Evolutionary conservation across 2,329 filamentous ascomycete genomes (phyloP).

Genomic region (Colletotrichum truncatum): DNA sequence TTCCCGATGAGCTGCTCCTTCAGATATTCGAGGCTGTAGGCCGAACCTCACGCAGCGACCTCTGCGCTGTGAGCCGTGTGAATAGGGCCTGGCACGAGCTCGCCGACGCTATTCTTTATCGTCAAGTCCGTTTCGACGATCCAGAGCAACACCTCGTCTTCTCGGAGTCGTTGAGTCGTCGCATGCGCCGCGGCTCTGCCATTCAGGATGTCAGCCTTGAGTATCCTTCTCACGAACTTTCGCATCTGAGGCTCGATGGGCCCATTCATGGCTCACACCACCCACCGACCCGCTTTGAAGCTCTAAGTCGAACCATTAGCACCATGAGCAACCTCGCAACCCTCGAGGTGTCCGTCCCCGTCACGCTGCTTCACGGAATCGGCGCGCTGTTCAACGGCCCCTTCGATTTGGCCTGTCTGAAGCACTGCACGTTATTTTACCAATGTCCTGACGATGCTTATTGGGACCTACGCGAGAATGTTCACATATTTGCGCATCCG

Average conservation of each 20-base stretch:
- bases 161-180: conserved; percentile 54
- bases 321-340: conserved; percentile 60
- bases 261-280: conserved; percentile 44
- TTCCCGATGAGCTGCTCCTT: conserved; percentile 51
- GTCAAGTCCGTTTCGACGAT: conserved; percentile 54
- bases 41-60: conserved; percentile 44
- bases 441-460: conserved; percentile 53
- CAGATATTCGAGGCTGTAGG: conserved; percentile 49
- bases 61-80: conserved; percentile 53
- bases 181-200: conserved; percentile 56
- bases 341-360: conserved; percentile 55
- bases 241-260: conserved; percentile 49
- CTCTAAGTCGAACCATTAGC: conserved; percentile 55
- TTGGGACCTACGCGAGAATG: conserved; percentile 61
- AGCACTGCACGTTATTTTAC: conserved; percentile 57
- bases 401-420: conserved; percentile 58
- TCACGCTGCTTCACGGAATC: conserved; percentile 53
- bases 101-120: conserved; percentile 57
- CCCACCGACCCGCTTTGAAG: conserved; percentile 47
- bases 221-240: conserved; percentile 53
- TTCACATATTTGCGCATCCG: conserved; percentile 60
- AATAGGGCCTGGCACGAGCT: conserved; percentile 53
- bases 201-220: conserved; percentile 55
- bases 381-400: conserved; percentile 59
- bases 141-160: conserved; percentile 59